Base-by-base conservation (phyloP, 1,284 basidiomycete species). In the Volvariella volvacea region DNA sequence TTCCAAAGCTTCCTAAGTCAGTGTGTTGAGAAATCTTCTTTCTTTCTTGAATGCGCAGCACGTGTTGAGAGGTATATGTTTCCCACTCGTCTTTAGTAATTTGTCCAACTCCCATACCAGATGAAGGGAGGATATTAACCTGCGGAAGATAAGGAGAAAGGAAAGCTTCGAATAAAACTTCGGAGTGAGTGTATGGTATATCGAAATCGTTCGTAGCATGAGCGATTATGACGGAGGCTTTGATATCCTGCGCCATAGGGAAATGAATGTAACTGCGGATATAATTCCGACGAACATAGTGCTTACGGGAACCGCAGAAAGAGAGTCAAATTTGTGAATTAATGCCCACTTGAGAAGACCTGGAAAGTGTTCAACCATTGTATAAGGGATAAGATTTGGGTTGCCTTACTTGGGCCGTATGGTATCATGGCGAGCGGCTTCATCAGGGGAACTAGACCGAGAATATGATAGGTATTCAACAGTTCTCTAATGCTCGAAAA, bases 171-270 rank as follows among this genome's bases (percentile, higher is more conserved):
- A 91, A 90, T 14, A 94, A 73, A 0, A 68, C 66, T n/a, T 73
- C 69, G 0, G 88, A 88, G 59, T 97, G 93, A 0, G 73, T 67
- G 54, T 76, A 64, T 0, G 88, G 88, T 43, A 96, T 93, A 32
- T 91, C 83, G 56, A 70, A 73, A 64, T 97, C 93, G 57, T 91
- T 73, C 52, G 78, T 73, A 1, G 92, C 81, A 59, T 96, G 92
- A 0, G 79, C 78, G 49, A 96, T 74, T 10, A 95, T 65, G 4
- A 92, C 74, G 3, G 85, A 75, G 0, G 76, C 76, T 25, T 77
- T 73, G 43, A 84, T 75, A 52, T 69, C 67, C 79, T 84, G 54
- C 31, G 3, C 44, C 14, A 17, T 21, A 37, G 17, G 40, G 32
- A 14, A 41, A 10, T 7, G 39, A 25, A 19, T 16, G 9, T 37